Evolutionary conservation across 805 yeast genomes (phyloP).

Genomic region (Zygosaccharomyces pseudorouxii): DNA sequence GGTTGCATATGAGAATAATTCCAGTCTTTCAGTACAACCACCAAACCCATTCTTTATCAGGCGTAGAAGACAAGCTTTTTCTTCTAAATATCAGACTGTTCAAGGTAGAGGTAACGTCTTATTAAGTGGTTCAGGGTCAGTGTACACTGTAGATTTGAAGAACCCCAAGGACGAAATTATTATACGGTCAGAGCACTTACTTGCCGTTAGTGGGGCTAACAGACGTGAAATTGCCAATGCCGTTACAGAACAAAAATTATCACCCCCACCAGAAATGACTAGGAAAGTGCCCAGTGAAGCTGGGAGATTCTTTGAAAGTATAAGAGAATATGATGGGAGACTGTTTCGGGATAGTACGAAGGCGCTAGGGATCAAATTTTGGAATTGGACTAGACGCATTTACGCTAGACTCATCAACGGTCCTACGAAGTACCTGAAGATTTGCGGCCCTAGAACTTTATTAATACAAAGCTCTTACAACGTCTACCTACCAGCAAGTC

Average conservation of each 20-base stretch:
- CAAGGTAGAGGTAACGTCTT: conserved; percentile 34
- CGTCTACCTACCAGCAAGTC: conserved; percentile 18
- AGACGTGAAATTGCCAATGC: conserved; percentile 26
- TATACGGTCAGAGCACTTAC: conserved; percentile 28
- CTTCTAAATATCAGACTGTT: conserved; percentile 21
- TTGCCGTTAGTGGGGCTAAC: conserved; percentile 32
- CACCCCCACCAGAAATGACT: conserved; percentile 2
- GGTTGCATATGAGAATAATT: conserved; percentile 30
- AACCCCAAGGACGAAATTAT: conserved; percentile 26
- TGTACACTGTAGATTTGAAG: conserved; percentile 28
- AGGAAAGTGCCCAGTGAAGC: conserved; percentile 2
- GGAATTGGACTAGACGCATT: conserved; percentile 12
- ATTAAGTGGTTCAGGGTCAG: conserved; percentile 27
- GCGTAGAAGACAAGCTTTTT: conserved; percentile 12
- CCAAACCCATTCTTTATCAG: conserved; percentile 10
- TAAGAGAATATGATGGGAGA: conserved; percentile 16
- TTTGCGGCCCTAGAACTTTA: conserved; percentile 34
- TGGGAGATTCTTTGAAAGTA: conserved; percentile 1
- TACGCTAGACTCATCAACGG: conserved; percentile 21
- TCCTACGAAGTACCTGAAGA: conserved; percentile 25
- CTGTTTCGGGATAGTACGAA: conserved; percentile 16
- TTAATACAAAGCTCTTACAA: conserved; percentile 30
- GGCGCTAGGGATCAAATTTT: conserved; percentile 5
- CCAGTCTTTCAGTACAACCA: conserved; percentile 23
- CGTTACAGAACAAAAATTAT: conserved; percentile 14